phyloP scores from a whole-genome alignment of 2,329 filamentous ascomycete species.

The Nothophaeocryptopus gaeumannii region DNA sequence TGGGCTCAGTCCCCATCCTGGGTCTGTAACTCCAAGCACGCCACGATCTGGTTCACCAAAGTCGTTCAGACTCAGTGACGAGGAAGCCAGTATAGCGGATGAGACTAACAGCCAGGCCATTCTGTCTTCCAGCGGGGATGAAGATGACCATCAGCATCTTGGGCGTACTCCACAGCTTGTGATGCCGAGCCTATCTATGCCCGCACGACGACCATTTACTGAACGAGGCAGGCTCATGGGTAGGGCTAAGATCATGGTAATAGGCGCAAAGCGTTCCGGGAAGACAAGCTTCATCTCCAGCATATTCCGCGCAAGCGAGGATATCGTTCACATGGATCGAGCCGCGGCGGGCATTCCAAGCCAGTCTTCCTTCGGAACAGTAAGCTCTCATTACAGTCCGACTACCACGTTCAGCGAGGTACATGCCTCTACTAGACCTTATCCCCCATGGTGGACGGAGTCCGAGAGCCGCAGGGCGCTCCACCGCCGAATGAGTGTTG shows the following conservation, averaged over 20 bases:
- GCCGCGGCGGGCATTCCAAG: constrained; percentile 36
- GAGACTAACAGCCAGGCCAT: constrained; percentile 56
- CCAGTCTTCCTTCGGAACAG: constrained; percentile 21
- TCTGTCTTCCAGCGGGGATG: constrained; percentile 52
- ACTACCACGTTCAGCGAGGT: constrained; percentile 38
- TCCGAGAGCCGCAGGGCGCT: constrained; percentile 63
- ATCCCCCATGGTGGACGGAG: constrained; percentile 86
- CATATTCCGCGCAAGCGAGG: constrained; percentile 79
- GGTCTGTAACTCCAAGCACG: constrained; percentile 55
- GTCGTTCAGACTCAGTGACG: constrained; percentile 58
- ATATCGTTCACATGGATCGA: constrained; percentile 90
- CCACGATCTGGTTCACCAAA: constrained; percentile 60
- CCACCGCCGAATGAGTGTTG: constrained; percentile 65
- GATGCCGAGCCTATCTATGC: constrained; percentile 95
- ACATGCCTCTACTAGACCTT: constrained; percentile 55
- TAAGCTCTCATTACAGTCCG: constrained; percentile 14
- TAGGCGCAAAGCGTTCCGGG: constrained; percentile 74
- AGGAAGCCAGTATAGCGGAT: constrained; percentile 52
- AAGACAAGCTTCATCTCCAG: constrained; percentile 89
- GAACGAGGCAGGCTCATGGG: constrained; percentile 79
- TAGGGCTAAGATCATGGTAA: constrained; percentile 82
- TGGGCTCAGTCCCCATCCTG: constrained; percentile 47
- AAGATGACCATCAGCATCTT: constrained; percentile 48
- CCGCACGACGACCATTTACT: constrained; percentile 83
- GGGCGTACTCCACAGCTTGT: constrained; percentile 70